Conservation (phyloP, 2,329 filamentous ascomycete genomes). For the Hymenoscyphus occultus region DNA sequence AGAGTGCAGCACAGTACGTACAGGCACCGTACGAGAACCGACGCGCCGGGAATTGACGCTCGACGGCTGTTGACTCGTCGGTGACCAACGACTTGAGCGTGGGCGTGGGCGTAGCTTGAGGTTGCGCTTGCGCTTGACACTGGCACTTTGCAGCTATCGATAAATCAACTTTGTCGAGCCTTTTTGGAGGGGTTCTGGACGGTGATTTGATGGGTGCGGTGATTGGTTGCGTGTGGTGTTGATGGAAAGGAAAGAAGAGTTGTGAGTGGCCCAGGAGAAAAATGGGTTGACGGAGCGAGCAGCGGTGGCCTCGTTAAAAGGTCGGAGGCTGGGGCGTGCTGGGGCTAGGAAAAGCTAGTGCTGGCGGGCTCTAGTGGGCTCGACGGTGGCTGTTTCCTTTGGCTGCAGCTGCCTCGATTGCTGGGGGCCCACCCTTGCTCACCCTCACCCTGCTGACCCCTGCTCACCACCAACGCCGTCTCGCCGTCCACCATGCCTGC, state of each 20-base stretch:
- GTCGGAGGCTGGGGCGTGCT: no score
- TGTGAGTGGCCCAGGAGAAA: conserved; percentile 22
- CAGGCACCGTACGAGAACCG: conserved; percentile 2
- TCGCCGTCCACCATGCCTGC: no score
- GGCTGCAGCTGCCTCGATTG: neutral
- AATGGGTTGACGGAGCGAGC: conserved; percentile 8
- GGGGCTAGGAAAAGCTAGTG: neutral
- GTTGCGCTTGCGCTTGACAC: no score
- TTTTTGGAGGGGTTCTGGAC: conserved; percentile 18
- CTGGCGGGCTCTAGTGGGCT: neutral
- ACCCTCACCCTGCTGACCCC: no score
- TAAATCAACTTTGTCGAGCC: conserved; percentile 17
- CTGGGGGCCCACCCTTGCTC: no score
- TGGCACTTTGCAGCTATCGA: conserved; percentile 12
- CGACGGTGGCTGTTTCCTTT: neutral
- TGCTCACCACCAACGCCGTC: no score
- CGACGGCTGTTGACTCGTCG: conserved; percentile 1
- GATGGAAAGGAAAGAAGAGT: conserved; percentile 19
- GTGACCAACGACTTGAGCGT: neutral
- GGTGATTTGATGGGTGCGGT: conserved; percentile 24
- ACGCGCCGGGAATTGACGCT: neutral
- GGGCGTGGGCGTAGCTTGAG: neutral
- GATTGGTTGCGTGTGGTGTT: conserved; percentile 28
- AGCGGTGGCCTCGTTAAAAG: conserved; percentile 9
- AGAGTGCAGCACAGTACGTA: no score